Conservation (phyloP, 352 stramenopile genomes). For the Globisporangium parvum region DNA sequence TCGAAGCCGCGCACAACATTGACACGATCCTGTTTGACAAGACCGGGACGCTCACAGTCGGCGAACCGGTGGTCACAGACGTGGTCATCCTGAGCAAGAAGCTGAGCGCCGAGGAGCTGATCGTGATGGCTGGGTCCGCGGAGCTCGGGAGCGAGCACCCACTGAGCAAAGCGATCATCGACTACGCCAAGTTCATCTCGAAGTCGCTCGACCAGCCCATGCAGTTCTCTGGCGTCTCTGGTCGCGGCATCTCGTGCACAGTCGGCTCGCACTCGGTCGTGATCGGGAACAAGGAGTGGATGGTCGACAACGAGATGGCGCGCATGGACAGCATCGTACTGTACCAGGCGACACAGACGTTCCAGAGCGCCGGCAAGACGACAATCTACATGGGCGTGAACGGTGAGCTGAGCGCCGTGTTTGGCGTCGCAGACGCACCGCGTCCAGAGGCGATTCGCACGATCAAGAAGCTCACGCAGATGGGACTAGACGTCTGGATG, state of each 20-base stretch:
- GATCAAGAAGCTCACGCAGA: constrained; percentile 87
- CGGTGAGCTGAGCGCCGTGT: constrained; percentile 61
- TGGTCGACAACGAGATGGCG: constrained; percentile 71
- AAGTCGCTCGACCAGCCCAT: constrained; percentile 64
- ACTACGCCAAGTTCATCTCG: constrained; percentile 85
- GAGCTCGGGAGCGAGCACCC: constrained; percentile 94
- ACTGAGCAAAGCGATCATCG: constrained; percentile 91
- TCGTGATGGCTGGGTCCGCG: constrained; percentile 86
- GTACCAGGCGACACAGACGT: constrained; percentile 67
- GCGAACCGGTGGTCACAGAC: constrained; percentile 85
- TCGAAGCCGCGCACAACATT: constrained; percentile 91
- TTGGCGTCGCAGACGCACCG: constrained; percentile 80
- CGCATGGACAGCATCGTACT: constrained; percentile 66
- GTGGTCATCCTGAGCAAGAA: constrained; percentile 78
- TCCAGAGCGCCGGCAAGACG: constrained; percentile 91
- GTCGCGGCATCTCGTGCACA: constrained; percentile 75
- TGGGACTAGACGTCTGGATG: constrained; percentile 96
- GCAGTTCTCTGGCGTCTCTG: constrained; percentile 84
- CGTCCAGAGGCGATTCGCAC: constrained; percentile 90
- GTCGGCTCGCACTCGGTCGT: constrained; percentile 75
- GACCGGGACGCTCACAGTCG: constrained; percentile 97
- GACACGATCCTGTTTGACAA: constrained; percentile 99
- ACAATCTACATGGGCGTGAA: constrained; percentile 93
- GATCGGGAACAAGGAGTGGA: constrained; percentile 92
- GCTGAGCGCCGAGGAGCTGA: constrained; percentile 74